These are phyloP conservation scores for Zymoseptoria ardabiliae DNA, from an alignment of 2,329 filamentous ascomycete species.

Conservation along the genomic window DNA sequence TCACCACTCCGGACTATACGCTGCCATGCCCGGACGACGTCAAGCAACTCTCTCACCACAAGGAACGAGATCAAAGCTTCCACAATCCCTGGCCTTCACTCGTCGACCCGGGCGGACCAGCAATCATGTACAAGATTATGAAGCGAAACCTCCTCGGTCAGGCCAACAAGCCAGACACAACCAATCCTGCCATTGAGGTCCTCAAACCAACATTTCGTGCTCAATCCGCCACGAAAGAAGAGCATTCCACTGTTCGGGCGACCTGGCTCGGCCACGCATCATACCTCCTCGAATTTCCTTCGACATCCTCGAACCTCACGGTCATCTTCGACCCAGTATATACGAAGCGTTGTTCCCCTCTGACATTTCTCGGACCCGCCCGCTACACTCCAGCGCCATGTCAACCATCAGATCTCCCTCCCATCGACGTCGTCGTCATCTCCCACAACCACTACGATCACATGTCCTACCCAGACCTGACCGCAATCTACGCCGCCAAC, in stretches of 20 bases:
- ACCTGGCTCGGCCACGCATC: conserved; percentile 96
- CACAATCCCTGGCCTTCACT: conserved; percentile 53
- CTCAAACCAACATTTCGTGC: conserved; percentile 54
- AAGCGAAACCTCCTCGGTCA: conserved; percentile 45
- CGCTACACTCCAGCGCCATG: conserved; percentile 74
- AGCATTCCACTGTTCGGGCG: conserved; percentile 56
- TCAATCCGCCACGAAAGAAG: conserved; percentile 49
- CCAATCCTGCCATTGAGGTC: conserved; percentile 59
- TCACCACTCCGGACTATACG: background rate
- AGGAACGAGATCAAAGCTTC: conserved; percentile 47
- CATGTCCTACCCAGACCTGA: conserved; percentile 67
- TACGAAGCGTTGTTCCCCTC: conserved; percentile 74
- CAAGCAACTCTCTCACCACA: conserved; percentile 44
- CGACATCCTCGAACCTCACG: conserved; percentile 54
- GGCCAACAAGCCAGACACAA: conserved; percentile 51
- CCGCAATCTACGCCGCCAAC: conserved; percentile 61
- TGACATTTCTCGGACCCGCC: conserved; percentile 63
- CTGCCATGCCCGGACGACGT: conserved; percentile 35
- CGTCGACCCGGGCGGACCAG: conserved; percentile 28
- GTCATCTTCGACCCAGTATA: conserved; percentile 94
- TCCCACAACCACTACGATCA: conserved; percentile 90
- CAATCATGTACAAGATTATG: conserved; percentile 32
- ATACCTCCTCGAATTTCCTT: conserved; percentile 84
- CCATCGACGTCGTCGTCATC: conserved; percentile 67
- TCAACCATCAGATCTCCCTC: conserved; percentile 67